Evolutionary conservation across 768 basidiomycete genomes (phyloP).

Genomic region (Auriscalpium microsporum): DNA sequence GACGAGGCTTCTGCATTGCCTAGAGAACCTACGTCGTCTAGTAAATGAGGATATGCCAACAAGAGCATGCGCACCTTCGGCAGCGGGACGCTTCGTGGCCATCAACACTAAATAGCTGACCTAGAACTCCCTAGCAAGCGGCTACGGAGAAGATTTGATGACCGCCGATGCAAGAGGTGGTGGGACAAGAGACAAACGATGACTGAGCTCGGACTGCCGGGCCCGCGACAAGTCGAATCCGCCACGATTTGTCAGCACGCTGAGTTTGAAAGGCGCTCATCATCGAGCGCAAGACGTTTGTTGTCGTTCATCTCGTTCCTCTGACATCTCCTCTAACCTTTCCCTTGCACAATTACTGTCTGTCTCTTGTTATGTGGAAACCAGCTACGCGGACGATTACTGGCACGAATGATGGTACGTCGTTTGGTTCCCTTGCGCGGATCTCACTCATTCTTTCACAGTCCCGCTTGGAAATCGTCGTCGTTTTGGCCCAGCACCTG

Average conservation of each 20-base stretch:
- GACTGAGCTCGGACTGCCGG: background rate
- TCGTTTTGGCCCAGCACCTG: conserved; percentile 83
- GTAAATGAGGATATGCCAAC: background rate
- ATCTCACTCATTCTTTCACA: conserved; percentile 13
- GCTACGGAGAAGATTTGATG: background rate
- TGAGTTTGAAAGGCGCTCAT: conserved; percentile 11
- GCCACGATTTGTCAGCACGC: conserved; percentile 6
- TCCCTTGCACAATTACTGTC: background rate
- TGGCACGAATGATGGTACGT: conserved; percentile 85
- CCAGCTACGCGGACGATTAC: conserved; percentile 84
- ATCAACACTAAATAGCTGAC: background rate
- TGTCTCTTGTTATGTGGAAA: conserved; percentile 60
- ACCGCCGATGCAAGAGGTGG: background rate
- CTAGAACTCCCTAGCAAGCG: background rate
- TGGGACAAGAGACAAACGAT: background rate
- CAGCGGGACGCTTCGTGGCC: conserved; percentile 10
- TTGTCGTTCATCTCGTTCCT: conserved; percentile 12
- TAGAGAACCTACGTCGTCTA: background rate
- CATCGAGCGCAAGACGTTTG: background rate
- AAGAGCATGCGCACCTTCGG: conserved; percentile 20
- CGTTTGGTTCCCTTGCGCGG: background rate
- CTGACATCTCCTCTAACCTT: conserved; percentile 13
- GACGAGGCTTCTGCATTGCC: conserved; percentile 21
- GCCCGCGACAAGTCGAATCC: background rate
- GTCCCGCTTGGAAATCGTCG: conserved; percentile 83